phyloP scores from a whole-genome alignment of 2,329 filamentous ascomycete species.

The Harringtonia lauricola region DNA sequence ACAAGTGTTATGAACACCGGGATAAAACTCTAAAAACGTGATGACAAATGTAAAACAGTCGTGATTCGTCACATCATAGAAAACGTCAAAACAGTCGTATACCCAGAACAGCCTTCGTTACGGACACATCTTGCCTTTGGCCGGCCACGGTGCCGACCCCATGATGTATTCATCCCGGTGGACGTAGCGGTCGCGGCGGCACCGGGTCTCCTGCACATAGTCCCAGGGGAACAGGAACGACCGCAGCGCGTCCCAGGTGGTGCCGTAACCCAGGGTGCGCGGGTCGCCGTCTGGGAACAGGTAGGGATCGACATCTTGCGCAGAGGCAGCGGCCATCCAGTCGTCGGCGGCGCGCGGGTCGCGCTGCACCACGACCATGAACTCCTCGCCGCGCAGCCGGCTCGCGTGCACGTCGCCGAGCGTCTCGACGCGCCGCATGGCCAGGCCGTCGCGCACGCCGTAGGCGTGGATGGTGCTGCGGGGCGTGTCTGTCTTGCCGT shows the following conservation, averaged over 20 bases:
- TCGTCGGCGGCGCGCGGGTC: neutral
- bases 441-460: conserved; percentile 46
- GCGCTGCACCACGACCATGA: conserved; percentile 12
- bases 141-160: conserved; percentile 2
- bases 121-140: no score
- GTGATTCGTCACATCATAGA: no score
- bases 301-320: no score
- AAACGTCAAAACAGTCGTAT: no score
- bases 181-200: conserved; percentile 9
- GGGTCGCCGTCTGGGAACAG: conserved; percentile 9
- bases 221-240: conserved; percentile 13
- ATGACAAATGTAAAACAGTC: no score
- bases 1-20: no score
- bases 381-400: conserved; percentile 9
- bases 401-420: conserved; percentile 11
- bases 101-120: neutral
- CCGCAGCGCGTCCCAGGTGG: conserved; percentile 11
- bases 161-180: conserved; percentile 13
- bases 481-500: conserved; percentile 20
- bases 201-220: conserved; percentile 7
- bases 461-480: conserved; percentile 35
- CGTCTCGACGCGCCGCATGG: conserved; percentile 19
- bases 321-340: neutral
- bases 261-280: conserved; percentile 10
- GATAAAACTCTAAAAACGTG: no score